Base-by-base conservation (phyloP, 1,284 basidiomycete genomes). In the Abortiporus biennis region DNA sequence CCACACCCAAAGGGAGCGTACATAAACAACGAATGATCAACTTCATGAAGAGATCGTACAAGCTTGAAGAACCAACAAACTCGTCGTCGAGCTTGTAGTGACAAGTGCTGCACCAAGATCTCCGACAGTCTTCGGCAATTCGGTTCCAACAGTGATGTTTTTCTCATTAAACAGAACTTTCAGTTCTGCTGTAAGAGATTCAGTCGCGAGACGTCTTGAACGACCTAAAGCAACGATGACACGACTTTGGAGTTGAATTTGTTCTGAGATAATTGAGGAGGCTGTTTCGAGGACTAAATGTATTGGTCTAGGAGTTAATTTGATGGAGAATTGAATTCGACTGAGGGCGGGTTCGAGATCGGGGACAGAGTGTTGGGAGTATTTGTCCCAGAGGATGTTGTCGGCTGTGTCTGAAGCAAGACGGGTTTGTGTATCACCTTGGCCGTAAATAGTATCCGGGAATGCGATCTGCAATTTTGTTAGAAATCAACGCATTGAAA, bases 361-460 rank as follows among this genome's bases (percentile, higher is more conserved):
- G 16, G 60, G 54, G 29, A 55, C 62, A 27, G 47, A 56, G 3
- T 36, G 49, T 6, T 58, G 49, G 1, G 76, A 64, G 49, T 76
- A 81, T 5, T 68, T 69, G 1, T 68, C 64, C 86, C 85, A 89
- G 9, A 74, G 53, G 21, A 89, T 40, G 53, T 79, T 76, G 55
- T 91, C 89, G 2, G 85, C 85, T 1, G 82, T 82, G 23, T 84
- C 76, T 1, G 84, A 88, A n/a, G 71, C 71, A 13, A 89, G 58
- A 19, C 75, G 70, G 4, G 70, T 79, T 51, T 80, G 70, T 1
- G 85, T 82, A 42, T 67, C 78, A n/a, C 67, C 62, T 17, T 68
- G 62, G 0, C 72, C 63, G 0, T 38, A 43, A 21, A 38, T 29
- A 30, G 85, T 89, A 51, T 88, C 86, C 0, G 74, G 68, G 38